A percentile compares a stretch with the other conserved stretches of the same genome.
Conservation (phyloP, 2,329 filamentous ascomycete species). For the Penicillium italicum region DNA sequence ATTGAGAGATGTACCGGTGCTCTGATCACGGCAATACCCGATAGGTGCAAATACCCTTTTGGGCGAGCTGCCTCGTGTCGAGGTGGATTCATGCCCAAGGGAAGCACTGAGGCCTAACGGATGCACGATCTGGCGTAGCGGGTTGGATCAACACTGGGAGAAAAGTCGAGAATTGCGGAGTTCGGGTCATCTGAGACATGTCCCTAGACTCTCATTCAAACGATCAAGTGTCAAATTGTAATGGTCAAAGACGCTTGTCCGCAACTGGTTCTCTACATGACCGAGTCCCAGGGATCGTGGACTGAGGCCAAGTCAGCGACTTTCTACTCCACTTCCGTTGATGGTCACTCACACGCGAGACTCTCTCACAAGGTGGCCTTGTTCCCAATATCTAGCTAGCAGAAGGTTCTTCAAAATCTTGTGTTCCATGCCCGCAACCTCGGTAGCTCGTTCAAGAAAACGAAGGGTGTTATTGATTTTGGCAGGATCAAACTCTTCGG, state of each 20-base stretch:
- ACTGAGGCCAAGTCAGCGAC: conserved; percentile 27
- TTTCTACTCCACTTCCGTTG: conserved; percentile 7
- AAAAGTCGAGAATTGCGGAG: conserved; percentile 3
- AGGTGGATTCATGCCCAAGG: conserved; percentile 20
- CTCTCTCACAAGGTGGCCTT: conserved; percentile 30
- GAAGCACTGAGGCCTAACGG: conserved; percentile 21
- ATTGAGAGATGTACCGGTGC: background rate
- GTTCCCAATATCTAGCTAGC: conserved; percentile 44
- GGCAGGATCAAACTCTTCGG: conserved; percentile 37
- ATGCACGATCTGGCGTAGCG: conserved; percentile 10
- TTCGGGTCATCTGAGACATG: conserved; percentile 38
- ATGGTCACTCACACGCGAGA: conserved; percentile 30
- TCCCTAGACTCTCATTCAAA: conserved; percentile 48
- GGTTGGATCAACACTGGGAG: conserved; percentile 12
- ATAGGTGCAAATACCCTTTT: conserved; percentile 8
- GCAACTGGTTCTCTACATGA: conserved; percentile 28
- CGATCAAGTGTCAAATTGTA: conserved; percentile 45
- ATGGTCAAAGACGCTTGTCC: conserved; percentile 37
- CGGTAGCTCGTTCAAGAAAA: conserved; percentile 44
- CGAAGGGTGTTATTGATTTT: conserved; percentile 45
- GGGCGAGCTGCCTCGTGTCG: conserved; percentile 12
- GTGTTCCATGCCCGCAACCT: conserved; percentile 44
- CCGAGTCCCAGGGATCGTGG: conserved; percentile 29
- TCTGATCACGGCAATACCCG: conserved; percentile 3
- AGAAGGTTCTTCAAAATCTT: conserved; percentile 47